These are phyloP conservation scores for Crithidia thermophila DNA, from an alignment of 208 protist genomes.

Conservation along the genomic window DNA sequence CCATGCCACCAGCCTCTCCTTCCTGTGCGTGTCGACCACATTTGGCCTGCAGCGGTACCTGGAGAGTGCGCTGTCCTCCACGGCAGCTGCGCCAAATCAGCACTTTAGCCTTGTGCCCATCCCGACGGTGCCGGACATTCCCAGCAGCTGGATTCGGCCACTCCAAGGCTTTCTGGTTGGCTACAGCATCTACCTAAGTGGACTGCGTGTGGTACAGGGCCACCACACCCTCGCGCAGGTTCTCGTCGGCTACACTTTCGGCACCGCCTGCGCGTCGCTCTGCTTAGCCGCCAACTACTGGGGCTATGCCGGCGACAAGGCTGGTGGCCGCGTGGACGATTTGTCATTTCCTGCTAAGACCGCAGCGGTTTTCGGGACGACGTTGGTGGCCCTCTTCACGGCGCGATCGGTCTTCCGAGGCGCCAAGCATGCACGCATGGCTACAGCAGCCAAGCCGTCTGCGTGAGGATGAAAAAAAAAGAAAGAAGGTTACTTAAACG, in stretches of 20 bases:
- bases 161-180: conserved; percentile 27
- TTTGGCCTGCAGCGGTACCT: conserved; percentile 26
- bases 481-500: not conserved
- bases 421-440: not conserved
- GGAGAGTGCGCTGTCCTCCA: not conserved
- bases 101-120: not conserved
- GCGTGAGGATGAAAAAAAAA: not conserved
- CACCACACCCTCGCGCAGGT: conserved; percentile 64
- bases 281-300: conserved; percentile 39
- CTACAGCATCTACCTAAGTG: conserved; percentile 44
- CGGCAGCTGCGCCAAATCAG: not conserved
- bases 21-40: conserved; percentile 34
- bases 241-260: conserved; percentile 42
- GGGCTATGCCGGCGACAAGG: conserved; percentile 24
- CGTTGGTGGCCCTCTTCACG: conserved; percentile 7
- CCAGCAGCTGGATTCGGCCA: conserved; percentile 1
- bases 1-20: conserved; percentile 58
- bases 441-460: not conserved
- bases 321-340: conserved; percentile 49
- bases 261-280: conserved; percentile 12
- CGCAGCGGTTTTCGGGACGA: conserved; percentile 17
- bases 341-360: conserved; percentile 30
- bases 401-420: conserved; percentile 1
- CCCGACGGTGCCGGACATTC: conserved; percentile 7
- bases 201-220: conserved; percentile 39